Conservation (phyloP, 129 eudicot species). For the Helianthus tuberosus region DNA sequence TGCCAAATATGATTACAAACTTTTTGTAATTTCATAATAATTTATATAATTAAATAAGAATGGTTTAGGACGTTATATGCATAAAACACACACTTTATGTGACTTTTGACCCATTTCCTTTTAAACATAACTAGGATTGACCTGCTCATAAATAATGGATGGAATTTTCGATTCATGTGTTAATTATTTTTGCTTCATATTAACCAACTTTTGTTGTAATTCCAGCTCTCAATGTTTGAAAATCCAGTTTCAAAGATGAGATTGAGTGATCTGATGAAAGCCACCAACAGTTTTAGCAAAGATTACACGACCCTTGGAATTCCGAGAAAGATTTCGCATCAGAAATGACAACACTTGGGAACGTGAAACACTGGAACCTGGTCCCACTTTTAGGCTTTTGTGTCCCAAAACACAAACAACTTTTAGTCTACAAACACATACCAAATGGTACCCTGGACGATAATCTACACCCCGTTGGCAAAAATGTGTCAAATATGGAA, state of each 20-base stretch:
- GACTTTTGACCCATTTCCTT: not conserved
- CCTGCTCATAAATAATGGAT: not conserved
- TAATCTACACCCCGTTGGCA: constrained; percentile 43
- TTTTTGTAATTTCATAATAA: no score
- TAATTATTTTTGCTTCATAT: not conserved
- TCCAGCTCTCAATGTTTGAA: constrained; percentile 85
- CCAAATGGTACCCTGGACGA: constrained; percentile 73
- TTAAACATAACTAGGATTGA: not conserved
- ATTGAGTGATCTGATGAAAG: no score
- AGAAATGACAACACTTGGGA: no score
- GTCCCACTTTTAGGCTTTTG: constrained; percentile 90
- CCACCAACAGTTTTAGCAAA: no score
- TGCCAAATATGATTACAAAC: no score
- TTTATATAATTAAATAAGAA: no score
- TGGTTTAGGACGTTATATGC: no score
- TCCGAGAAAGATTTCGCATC: no score
- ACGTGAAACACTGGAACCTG: no score
- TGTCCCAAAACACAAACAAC: constrained; percentile 63
- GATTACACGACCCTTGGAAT: no score
- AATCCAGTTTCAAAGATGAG: constrained; percentile 72
- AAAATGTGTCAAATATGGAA: constrained; percentile 36
- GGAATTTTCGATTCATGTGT: not conserved
- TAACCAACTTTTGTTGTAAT: not conserved
- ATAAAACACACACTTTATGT: no score
- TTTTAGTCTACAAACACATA: constrained; percentile 75